Percentiles rank a stretch among this genome's conserved stretches.
phyloP scores from a whole-genome alignment of 768 basidiomycete genomes.

The Podaxis mareebaensis region DNA sequence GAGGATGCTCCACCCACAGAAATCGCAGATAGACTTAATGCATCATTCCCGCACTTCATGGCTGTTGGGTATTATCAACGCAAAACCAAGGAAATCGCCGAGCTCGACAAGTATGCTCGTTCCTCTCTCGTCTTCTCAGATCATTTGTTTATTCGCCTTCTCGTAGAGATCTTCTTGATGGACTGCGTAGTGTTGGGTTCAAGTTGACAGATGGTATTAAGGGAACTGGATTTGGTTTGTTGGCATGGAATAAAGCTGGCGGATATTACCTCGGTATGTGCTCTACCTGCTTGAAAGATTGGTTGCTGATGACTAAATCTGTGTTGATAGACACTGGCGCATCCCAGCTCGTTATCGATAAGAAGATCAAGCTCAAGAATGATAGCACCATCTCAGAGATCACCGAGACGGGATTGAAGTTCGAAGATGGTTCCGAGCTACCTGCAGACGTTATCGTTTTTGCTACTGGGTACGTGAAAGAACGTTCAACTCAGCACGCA shows the following conservation, averaged over 20 bases:
- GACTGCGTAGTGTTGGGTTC: slow-evolving; percentile 47
- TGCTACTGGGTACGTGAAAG: slow-evolving; percentile 50
- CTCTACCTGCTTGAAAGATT: not conserved
- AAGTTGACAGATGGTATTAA: slow-evolving; percentile 39
- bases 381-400: slow-evolving; percentile 49
- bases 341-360: slow-evolving; percentile 60
- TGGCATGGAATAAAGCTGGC: slow-evolving; percentile 33
- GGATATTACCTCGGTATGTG: slow-evolving; percentile 39
- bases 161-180: slow-evolving; percentile 35
- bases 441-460: slow-evolving; percentile 58
- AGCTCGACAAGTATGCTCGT: slow-evolving; percentile 35
- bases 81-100: slow-evolving; percentile 25
- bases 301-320: not conserved
- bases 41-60: slow-evolving; percentile 44
- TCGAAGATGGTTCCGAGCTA: slow-evolving; percentile 48
- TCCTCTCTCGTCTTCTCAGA: not conserved
- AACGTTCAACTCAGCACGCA: not conserved
- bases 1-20: slow-evolving; percentile 52
- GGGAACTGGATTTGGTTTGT: slow-evolving; percentile 36
- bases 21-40: slow-evolving; percentile 50
- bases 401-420: slow-evolving; percentile 44
- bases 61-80: slow-evolving; percentile 23
- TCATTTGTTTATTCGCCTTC: not conserved
- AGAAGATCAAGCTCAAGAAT: slow-evolving; percentile 73
- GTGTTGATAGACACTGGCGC: slow-evolving; percentile 51